Percentiles rank a stretch among this genome's conserved stretches.
Evolutionary conservation across 2,329 filamentous ascomycete genomes (phyloP).

Genomic region (Colletotrichum gigasporum): DNA sequence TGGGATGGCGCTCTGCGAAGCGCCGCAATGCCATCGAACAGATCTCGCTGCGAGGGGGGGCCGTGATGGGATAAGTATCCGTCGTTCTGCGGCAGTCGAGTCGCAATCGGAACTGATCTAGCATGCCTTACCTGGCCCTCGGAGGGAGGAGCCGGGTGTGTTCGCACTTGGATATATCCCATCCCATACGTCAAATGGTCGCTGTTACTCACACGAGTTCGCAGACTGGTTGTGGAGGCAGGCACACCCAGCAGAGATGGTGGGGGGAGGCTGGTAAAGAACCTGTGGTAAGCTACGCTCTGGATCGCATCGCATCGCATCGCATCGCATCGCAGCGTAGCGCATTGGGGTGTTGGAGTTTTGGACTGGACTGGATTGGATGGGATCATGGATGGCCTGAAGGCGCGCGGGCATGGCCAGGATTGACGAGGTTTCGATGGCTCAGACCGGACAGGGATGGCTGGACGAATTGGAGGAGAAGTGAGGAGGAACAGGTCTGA

Average conservation of each 20-base stretch:
- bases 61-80: conserved; percentile 3
- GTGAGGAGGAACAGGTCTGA: conserved; percentile 5
- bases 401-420: conserved; percentile 8
- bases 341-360: background rate
- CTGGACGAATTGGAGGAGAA: conserved; percentile 22
- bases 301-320: background rate
- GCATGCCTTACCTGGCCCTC: background rate
- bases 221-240: no score
- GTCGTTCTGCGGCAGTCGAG: background rate
- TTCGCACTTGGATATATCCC: no score
- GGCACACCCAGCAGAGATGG: background rate
- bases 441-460: conserved; percentile 42
- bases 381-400: background rate
- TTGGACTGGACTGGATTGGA: conserved; percentile 2
- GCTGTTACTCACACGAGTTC: background rate
- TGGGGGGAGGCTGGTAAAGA: background rate
- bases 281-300: background rate
- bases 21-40: conserved; percentile 10
- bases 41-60: background rate
- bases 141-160: conserved; percentile 5
- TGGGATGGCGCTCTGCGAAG: conserved; percentile 23
- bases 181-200: background rate
- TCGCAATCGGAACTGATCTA: conserved; percentile 21
- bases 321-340: conserved; percentile 3
- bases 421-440: conserved; percentile 29